Evolutionary conservation across 495 filamentous ascomycete genomes (phyloP), one percentile per base, ranked within the genome.

Genomic region (Apiosordaria backusii): DNA sequence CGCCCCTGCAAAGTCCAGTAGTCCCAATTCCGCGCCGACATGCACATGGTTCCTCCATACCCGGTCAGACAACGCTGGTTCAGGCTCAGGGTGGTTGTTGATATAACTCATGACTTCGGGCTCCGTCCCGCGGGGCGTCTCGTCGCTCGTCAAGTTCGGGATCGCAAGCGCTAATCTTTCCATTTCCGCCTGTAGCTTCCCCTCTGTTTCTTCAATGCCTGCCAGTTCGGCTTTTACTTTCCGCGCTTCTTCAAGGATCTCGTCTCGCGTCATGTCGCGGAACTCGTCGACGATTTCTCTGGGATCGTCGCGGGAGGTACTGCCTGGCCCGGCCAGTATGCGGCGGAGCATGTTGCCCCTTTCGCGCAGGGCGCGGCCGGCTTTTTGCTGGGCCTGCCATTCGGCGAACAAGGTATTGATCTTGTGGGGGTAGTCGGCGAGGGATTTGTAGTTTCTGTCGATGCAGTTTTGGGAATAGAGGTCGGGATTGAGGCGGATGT

Each of bases 1-100:
- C 3, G 93, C 92, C 61, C 82, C 86, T 13, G 88, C 81, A 72
- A 99, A 97, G 78, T 99, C 96, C 58, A 99, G 79, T 1, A 98
- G 80, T 22, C 87, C 84, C 0, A 99, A 84, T 68, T 90, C 85
- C 1, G 85, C 81, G 24, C 96, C 96, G 67, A 99, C 91, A 67
- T 93, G 84, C 6, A 92, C 89, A 75, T 99, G 95, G 0, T 90
- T 91, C 23, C 81, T 80, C 82, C 77, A 84, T 60, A 82, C 72
- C 54, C 78, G 77, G 68, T 85, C 80, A 10, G 84, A 85, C 64
- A 82, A 76, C 0, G 78, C 72, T 0, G 83, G 74, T 0, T 79
- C 77, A 0, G 83, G 77, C 50, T 89, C 76, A 2, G 89, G 87
- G 70, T 90, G 84, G 61, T 89, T 84, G 71, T 96, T 95, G 76